phyloP scores from a whole-genome alignment of 192 early-diverging fungal species.

The Umbelopsis ramanniana region DNA sequence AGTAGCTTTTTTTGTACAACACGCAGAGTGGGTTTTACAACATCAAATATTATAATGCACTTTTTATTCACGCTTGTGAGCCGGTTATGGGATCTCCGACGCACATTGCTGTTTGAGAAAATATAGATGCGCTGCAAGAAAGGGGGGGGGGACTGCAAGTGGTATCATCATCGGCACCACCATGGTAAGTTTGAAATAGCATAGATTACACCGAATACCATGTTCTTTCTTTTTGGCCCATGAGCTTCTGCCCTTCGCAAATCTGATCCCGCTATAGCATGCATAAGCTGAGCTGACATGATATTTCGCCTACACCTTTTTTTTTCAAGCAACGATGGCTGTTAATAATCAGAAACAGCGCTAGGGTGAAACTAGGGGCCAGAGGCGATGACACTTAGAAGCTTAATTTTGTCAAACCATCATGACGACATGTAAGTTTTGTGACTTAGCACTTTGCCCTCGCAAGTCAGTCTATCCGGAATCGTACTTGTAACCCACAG shows the following conservation, averaged over 20 bases:
- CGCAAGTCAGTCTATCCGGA: conserved; percentile 7
- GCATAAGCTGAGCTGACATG: no score
- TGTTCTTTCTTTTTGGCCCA: no score
- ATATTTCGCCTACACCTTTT: no score
- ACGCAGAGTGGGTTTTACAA: neutral
- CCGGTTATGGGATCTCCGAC: conserved; percentile 15
- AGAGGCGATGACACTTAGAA: neutral
- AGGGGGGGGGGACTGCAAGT: neutral
- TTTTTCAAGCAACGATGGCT: no score
- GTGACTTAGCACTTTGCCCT: conserved; percentile 11
- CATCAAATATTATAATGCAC: neutral
- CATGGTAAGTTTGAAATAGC: no score
- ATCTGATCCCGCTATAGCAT: no score
- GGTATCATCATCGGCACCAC: neutral
- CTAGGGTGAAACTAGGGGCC: conserved; percentile 11
- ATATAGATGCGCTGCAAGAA: neutral
- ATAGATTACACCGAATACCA: no score
- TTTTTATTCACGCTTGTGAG: neutral
- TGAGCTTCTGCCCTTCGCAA: no score
- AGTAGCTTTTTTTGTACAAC: conserved; percentile 21
- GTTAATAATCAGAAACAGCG: conserved; percentile 2
- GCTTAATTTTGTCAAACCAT: conserved; percentile 22
- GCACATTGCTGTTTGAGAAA: neutral
- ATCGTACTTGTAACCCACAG: conserved; percentile 5
- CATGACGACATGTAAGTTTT: conserved; percentile 22